Evolutionary conservation across 139 green algal species (phyloP).

Genomic region (Chlamydomonas schloesseri): DNA sequence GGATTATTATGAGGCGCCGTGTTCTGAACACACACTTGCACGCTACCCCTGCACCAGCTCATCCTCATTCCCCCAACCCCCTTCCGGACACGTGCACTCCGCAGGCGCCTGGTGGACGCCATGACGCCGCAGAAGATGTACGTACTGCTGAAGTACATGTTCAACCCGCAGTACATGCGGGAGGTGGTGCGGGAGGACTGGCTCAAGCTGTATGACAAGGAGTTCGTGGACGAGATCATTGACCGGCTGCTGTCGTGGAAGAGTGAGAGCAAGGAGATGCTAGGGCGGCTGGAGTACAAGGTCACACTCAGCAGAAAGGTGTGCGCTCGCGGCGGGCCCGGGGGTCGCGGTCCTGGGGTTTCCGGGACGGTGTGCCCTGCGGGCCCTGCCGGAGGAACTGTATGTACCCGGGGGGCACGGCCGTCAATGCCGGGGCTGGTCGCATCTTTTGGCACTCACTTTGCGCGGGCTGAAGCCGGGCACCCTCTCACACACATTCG

Average conservation of each 20-base stretch:
- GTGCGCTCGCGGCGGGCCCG: background rate
- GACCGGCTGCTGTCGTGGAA: slow-evolving; percentile 51
- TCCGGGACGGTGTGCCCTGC: too few species aligned
- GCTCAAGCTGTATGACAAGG: slow-evolving; percentile 87
- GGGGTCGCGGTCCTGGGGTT: too few species aligned
- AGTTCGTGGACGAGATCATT: slow-evolving; percentile 66
- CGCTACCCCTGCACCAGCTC: too few species aligned
- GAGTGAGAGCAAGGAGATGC: slow-evolving; percentile 52
- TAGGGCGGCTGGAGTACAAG: slow-evolving; percentile 61
- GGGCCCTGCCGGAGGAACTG: too few species aligned
- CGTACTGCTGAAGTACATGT: slow-evolving; percentile 78
- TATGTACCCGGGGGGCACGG: too few species aligned
- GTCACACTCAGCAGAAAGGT: slow-evolving; percentile 39
- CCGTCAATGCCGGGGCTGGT: too few species aligned
- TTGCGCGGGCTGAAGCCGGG: too few species aligned
- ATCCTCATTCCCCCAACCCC: too few species aligned
- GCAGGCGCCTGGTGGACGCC: slow-evolving; percentile 71
- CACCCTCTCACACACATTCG: background rate
- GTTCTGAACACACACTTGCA: too few species aligned
- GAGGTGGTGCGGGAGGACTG: slow-evolving; percentile 74
- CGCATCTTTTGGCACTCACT: too few species aligned
- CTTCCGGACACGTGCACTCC: too few species aligned
- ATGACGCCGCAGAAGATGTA: slow-evolving; percentile 82
- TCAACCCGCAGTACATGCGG: slow-evolving; percentile 66
- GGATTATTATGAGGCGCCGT: too few species aligned